These are phyloP conservation scores for Margaritispora aquatica DNA, from an alignment of 495 filamentous ascomycete genomes.

Conservation along the genomic window DNA sequence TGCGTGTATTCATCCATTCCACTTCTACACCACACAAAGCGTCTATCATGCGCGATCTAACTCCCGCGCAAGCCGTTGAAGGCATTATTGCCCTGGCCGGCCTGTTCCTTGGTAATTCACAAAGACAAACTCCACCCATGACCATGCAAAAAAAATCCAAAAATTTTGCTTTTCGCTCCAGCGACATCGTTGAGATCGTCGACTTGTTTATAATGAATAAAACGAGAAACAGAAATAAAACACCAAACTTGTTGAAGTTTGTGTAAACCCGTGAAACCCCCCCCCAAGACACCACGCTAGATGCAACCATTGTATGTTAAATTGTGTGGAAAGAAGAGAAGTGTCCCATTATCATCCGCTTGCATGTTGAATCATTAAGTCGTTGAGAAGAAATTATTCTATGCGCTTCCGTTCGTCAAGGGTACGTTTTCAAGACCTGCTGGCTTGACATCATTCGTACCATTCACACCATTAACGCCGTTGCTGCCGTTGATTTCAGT, in stretches of 20 bases:
- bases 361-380: constrained; percentile 26
- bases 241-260: constrained; percentile 41
- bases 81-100: constrained; percentile 7
- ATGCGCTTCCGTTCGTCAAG: constrained; percentile 7
- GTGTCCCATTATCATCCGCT: not conserved
- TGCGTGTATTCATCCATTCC: not conserved
- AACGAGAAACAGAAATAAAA: no score
- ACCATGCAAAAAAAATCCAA: not conserved
- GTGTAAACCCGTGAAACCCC: no score
- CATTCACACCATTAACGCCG: constrained; percentile 1
- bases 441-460: constrained; percentile 2
- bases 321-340: not conserved
- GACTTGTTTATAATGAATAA: no score
- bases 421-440: constrained; percentile 13
- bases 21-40: no score
- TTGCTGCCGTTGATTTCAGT: constrained; percentile 4
- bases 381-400: constrained; percentile 10
- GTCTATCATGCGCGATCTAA: not conserved
- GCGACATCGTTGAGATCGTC: constrained; percentile 25
- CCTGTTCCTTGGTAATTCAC: no score
- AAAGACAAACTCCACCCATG: not conserved
- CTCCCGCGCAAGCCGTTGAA: constrained; percentile 6
- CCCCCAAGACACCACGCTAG: constrained; percentile 21
- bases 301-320: constrained; percentile 14
- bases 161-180: constrained; percentile 12